Percentiles rank a stretch among this genome's conserved stretches.
phyloP scores from a whole-genome alignment of 2,329 filamentous ascomycete species.

The Neonectria ditissima region DNA sequence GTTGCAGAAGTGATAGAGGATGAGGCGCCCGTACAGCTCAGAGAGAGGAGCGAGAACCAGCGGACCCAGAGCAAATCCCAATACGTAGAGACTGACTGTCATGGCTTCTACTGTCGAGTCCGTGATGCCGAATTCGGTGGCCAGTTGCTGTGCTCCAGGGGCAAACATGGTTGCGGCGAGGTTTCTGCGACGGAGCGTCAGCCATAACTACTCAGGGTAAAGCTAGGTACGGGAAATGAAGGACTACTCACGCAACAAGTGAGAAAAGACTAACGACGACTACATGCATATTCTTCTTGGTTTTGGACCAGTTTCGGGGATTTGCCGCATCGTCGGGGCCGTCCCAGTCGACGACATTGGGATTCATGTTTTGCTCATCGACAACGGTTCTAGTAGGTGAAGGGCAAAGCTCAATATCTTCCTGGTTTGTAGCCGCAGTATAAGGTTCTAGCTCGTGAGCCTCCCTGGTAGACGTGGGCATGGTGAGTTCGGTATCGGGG shows the following conservation, averaged over 20 bases:
- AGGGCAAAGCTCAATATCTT: neutral
- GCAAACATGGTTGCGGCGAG: constrained; percentile 42
- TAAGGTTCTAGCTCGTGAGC: neutral
- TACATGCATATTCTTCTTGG: constrained; percentile 56
- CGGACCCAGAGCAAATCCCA: constrained; percentile 36
- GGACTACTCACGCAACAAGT: constrained; percentile 25
- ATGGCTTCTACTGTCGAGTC: constrained; percentile 23
- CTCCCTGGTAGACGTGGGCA: neutral
- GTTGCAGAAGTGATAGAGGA: constrained; percentile 31
- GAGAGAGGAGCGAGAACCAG: constrained; percentile 36
- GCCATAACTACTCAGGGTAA: neutral
- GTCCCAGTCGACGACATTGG: constrained; percentile 69
- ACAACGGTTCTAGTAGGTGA: neutral
- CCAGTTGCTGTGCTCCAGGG: constrained; percentile 30
- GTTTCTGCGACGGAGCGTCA: constrained; percentile 17
- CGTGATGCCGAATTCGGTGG: constrained; percentile 30
- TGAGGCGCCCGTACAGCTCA: constrained; percentile 31
- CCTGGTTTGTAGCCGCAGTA: neutral
- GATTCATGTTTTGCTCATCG: neutral
- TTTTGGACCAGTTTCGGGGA: constrained; percentile 73
- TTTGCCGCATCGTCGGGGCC: constrained; percentile 67
- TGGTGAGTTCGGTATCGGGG: neutral
- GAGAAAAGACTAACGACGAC: constrained; percentile 61
- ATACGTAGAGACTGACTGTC: constrained; percentile 30
- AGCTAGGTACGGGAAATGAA: too few relatives aligned